Base-by-base conservation (phyloP, 495 filamentous ascomycete genomes). In the Daldinia loculata region DNA sequence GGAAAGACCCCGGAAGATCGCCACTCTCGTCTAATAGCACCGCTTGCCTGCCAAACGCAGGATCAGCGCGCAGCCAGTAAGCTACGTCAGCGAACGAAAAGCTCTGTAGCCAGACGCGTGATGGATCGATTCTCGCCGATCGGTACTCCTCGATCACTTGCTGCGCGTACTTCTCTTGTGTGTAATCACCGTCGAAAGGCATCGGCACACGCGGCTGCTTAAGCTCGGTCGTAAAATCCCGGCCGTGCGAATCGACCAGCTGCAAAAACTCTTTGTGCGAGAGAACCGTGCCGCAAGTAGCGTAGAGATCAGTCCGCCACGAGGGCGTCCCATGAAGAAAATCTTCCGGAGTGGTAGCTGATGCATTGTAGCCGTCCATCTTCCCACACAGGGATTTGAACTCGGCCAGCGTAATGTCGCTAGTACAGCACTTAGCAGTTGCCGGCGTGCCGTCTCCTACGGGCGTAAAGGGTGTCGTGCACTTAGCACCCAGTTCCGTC, bases 131-230 rank as follows among this genome's bases (percentile, higher is more conserved):
- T 24, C 80, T 76, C 14, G 77, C 79, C 6, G 74, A 77, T 66
- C 82, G 84, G 81, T 86, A 90, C 63, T 83, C 83, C 70, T 89
- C 82, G 69, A 90, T 81, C 65, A 90, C 75, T 69, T 89, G 84
- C 77, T 88, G 85, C 1, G 84, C 85, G 74, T 84, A 89, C 45
- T 80, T 75, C 60, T 85, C 77, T 74, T 86, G 86, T 0, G 87
- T 90, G 78, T 89, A 89, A 61, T 82, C 63, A 41, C 84, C 81
- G n/a, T 85, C 73, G 78, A 89, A 90, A 2, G 87, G 88, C 88
- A 89, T 89, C 3, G 77, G 70, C 30, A 89, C 85, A 57, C 82
- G 74, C 14, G 88, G 88, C 6, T 84, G 82, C 79, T 90, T 90
- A 29, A 89, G 80, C 74, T 90, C 88, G 4, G 87, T 84, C 0